Conservation (phyloP, 352 stramenopile species). For the Phytophthora syringae region DNA sequence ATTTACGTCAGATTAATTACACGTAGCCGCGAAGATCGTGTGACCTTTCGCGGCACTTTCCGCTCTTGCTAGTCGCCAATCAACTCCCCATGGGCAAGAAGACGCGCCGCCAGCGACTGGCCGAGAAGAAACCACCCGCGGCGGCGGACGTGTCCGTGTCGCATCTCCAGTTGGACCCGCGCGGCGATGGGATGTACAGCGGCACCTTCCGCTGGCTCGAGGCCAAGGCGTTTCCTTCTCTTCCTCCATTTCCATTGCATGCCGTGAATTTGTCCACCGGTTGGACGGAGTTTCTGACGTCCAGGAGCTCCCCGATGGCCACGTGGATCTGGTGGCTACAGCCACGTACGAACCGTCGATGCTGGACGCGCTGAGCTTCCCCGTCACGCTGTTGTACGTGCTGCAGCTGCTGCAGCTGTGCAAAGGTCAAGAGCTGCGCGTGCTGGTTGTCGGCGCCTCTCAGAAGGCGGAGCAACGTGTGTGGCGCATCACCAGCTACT, state of each 20-base stretch:
- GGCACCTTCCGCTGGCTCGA: slow-evolving; percentile 83
- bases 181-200: slow-evolving; percentile 80
- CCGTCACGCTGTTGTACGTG: slow-evolving; percentile 65
- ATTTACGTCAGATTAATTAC: slow-evolving; percentile 11
- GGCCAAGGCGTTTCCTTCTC: slow-evolving; percentile 54
- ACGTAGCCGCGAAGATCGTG: slow-evolving; percentile 16
- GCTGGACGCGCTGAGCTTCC: slow-evolving; percentile 79
- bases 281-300: slow-evolving; percentile 63
- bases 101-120: slow-evolving; percentile 11
- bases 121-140: neutral
- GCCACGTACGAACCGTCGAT: slow-evolving; percentile 66
- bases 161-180: slow-evolving; percentile 68
- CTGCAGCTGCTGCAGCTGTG: slow-evolving; percentile 43
- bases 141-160: neutral
- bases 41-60: slow-evolving; percentile 29
- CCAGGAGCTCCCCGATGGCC: slow-evolving; percentile 25
- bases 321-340: slow-evolving; percentile 41
- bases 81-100: slow-evolving; percentile 35
- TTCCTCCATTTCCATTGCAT: slow-evolving; percentile 35
- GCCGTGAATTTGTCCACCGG: slow-evolving; percentile 35
- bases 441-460: slow-evolving; percentile 69
- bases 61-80: slow-evolving; percentile 5
- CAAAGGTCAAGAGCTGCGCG: slow-evolving; percentile 23
- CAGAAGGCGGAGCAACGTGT: slow-evolving; percentile 78
- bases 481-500: slow-evolving; percentile 73